A percentile compares a stretch with the other conserved stretches of the same genome.
Evolutionary conservation across 768 basidiomycete species (phyloP).

Genomic region (Galerina marginata): DNA sequence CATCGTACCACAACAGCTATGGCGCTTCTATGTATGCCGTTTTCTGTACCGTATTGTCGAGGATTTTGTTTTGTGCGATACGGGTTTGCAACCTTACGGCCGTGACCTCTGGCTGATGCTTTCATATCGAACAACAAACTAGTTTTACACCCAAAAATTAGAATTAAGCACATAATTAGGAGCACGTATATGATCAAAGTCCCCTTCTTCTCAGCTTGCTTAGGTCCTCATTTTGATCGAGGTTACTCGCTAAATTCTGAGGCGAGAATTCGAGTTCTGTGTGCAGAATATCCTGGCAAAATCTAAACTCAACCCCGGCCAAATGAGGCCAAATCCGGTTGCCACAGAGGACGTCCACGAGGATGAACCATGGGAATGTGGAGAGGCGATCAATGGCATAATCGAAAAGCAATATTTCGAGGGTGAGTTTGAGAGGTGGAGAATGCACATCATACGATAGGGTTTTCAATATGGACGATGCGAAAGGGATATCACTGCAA

Average conservation of each 20-base stretch:
- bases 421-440: neutral
- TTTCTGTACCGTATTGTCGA: neutral
- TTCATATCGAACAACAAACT: no score
- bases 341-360: neutral
- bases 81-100: no score
- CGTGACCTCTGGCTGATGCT: no score
- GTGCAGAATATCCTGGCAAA: neutral
- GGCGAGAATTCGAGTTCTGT: neutral
- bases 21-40: no score
- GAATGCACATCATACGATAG: neutral
- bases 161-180: no score
- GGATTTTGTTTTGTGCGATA: neutral
- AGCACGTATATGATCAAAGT: neutral
- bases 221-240: neutral
- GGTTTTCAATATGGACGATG: neutral
- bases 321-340: neutral
- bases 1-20: no score
- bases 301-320: neutral
- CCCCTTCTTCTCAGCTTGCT: neutral
- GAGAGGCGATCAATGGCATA: neutral
- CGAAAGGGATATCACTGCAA: neutral
- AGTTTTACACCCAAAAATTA: no score
- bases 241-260: neutral
- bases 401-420: neutral
- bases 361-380: neutral